phyloP scores from a whole-genome alignment of 1,284 basidiomycete species.

The Naganishia albida region DNA sequence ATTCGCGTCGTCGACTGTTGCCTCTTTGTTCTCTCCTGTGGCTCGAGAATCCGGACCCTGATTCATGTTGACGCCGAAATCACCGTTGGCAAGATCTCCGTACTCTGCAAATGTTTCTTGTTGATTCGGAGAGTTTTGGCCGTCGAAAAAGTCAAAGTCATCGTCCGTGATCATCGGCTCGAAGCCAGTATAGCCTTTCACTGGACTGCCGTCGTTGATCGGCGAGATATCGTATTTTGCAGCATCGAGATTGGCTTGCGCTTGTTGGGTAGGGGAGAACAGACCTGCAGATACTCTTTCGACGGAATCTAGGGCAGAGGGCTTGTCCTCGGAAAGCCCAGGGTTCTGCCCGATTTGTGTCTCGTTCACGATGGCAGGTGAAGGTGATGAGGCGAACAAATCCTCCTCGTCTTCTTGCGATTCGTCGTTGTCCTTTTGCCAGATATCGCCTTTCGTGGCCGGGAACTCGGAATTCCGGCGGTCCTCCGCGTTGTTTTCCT shows the following conservation, averaged over 20 bases:
- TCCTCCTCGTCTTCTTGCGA: constrained; percentile 17
- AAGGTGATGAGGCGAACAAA: constrained; percentile 21
- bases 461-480: not conserved
- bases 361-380: not conserved
- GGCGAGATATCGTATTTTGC: constrained; percentile 22
- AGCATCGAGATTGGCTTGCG: not conserved
- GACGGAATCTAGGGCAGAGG: constrained; percentile 21
- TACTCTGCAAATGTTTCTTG: constrained; percentile 11
- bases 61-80: constrained; percentile 18
- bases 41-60: not conserved
- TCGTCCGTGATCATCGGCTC: constrained; percentile 31
- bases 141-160: constrained; percentile 32
- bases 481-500: too few relatives aligned
- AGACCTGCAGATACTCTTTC: constrained; percentile 23
- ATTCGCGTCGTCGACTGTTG: too few relatives aligned
- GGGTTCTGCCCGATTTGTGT: not conserved
- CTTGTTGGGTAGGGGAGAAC: constrained; percentile 23
- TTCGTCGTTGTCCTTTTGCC: not conserved
- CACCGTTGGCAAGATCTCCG: constrained; percentile 7
- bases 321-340: constrained; percentile 16
- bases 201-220: constrained; percentile 1
- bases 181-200: constrained; percentile 15
- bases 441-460: not conserved
- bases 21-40: too few relatives aligned
- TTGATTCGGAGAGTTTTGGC: not conserved